Conservation (phyloP, 352 stramenopile species). For the Plasmopara halstedii region DNA sequence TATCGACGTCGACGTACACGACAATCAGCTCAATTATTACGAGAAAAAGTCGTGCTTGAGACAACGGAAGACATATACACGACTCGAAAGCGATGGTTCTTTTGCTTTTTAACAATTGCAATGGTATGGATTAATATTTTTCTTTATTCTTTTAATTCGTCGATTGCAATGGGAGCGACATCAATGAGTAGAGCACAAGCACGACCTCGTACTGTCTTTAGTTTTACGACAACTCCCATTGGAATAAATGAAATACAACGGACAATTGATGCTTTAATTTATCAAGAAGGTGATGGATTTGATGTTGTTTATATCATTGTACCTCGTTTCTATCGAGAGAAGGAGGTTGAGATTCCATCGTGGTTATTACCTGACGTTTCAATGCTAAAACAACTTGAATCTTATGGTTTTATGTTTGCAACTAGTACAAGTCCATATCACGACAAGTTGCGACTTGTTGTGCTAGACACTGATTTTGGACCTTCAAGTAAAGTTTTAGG, state of each 20-base stretch:
- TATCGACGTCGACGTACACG: constrained; percentile 7
- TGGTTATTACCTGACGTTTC: constrained; percentile 26
- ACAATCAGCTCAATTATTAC: constrained; percentile 12
- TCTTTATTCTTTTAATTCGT: constrained; percentile 32
- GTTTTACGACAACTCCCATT: constrained; percentile 41
- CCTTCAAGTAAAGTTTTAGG: constrained; percentile 47
- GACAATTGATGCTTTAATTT: constrained; percentile 32
- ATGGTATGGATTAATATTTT: constrained; percentile 32
- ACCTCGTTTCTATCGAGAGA: constrained; percentile 27
- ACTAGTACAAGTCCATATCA: constrained; percentile 30
- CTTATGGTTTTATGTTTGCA: constrained; percentile 27
- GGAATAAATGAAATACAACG: constrained; percentile 29
- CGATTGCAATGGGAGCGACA: constrained; percentile 9
- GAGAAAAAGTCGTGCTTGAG: constrained; percentile 12
- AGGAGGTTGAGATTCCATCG: constrained; percentile 28
- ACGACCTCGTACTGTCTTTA: constrained; percentile 42
- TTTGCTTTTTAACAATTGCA: constrained; percentile 18
- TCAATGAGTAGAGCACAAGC: constrained; percentile 13
- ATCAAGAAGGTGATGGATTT: constrained; percentile 33
- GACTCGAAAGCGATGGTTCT: constrained; percentile 17
- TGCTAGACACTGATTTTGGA: constrained; percentile 47
- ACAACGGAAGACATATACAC: constrained; percentile 3
- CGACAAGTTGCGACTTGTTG: constrained; percentile 22
- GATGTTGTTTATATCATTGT: constrained; percentile 44
- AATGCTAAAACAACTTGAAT: constrained; percentile 16